A percentile compares a stretch with the other conserved stretches of the same genome.
phyloP scores from a whole-genome alignment of 768 basidiomycete genomes.

The Russula abietina region DNA sequence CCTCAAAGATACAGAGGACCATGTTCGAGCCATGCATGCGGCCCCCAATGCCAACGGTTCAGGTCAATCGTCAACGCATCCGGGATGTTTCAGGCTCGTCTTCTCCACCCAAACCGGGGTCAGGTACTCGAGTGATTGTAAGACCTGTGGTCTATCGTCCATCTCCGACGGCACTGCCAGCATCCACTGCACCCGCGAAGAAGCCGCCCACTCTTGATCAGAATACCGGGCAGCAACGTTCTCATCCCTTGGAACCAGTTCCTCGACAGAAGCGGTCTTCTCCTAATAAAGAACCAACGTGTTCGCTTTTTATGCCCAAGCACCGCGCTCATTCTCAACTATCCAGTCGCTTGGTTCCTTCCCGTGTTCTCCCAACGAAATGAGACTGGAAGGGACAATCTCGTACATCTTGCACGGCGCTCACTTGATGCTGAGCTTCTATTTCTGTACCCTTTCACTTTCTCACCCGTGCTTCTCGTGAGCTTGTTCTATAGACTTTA shows the following conservation, averaged over 20 bases:
- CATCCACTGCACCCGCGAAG: slow-evolving; percentile 26
- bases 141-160: slow-evolving; percentile 10
- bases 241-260: slow-evolving; percentile 25
- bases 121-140: slow-evolving; percentile 19
- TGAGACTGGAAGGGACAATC: slow-evolving; percentile 6
- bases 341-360: slow-evolving; percentile 19
- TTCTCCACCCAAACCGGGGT: slow-evolving; percentile 26
- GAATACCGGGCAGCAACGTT: slow-evolving; percentile 9
- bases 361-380: slow-evolving; percentile 13
- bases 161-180: slow-evolving; percentile 3
- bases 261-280: slow-evolving; percentile 36
- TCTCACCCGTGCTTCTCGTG: slow-evolving; percentile 18
- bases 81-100: slow-evolving; percentile 25
- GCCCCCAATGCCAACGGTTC: slow-evolving; percentile 47
- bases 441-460: slow-evolving; percentile 16
- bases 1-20: slow-evolving; percentile 58
- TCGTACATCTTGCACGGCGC: slow-evolving; percentile 13
- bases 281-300: slow-evolving; percentile 59
- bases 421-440: not conserved
- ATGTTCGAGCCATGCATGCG: slow-evolving; percentile 49
- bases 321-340: slow-evolving; percentile 49
- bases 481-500: slow-evolving; percentile 8
- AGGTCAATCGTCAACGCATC: slow-evolving; percentile 36
- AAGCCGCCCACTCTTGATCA: slow-evolving; percentile 2
- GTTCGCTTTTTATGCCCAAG: slow-evolving; percentile 65